A percentile compares a stretch with the other conserved stretches of the same genome.
phyloP scores from a whole-genome alignment of 805 yeast species.

The Metschnikowia sp. region DNA sequence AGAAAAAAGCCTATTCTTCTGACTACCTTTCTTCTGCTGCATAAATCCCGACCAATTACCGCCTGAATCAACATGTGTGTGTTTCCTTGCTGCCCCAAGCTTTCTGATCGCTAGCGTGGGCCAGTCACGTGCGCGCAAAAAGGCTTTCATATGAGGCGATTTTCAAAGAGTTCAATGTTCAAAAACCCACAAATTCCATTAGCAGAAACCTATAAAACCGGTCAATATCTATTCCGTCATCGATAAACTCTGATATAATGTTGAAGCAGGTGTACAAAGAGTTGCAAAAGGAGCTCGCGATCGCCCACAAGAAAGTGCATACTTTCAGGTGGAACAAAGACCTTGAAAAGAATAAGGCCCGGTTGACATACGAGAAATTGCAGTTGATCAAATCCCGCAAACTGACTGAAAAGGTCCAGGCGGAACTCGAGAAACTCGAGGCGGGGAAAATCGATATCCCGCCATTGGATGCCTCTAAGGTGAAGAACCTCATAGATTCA shows the following conservation, averaged over 20 bases:
- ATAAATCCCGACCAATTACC: too few species aligned
- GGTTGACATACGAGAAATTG: constrained; percentile 47
- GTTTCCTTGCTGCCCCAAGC: too few species aligned
- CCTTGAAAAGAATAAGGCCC: constrained; percentile 42
- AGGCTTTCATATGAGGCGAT: too few species aligned
- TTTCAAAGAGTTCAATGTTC: too few species aligned
- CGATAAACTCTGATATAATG: background rate
- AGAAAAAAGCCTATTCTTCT: too few species aligned
- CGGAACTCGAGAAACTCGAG: constrained; percentile 24
- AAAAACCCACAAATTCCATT: too few species aligned
- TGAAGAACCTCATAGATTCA: constrained; percentile 7
- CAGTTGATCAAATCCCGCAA: constrained; percentile 38
- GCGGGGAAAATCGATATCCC: constrained; percentile 15
- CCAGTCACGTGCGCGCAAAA: too few species aligned
- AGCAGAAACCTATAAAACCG: background rate
- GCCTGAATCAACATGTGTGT: too few species aligned
- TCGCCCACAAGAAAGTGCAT: constrained; percentile 33
- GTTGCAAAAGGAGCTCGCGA: constrained; percentile 39
- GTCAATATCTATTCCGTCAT: background rate
- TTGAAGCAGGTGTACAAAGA: constrained; percentile 19
- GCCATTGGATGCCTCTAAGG: constrained; percentile 4
- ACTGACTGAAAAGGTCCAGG: constrained; percentile 34
- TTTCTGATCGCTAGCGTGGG: too few species aligned
- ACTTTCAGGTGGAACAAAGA: constrained; percentile 39
- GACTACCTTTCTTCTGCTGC: too few species aligned